Percentiles rank a stretch among this genome's conserved stretches.
phyloP scores from a whole-genome alignment of 495 filamentous ascomycete species.

The Copromyces sp. region DNA sequence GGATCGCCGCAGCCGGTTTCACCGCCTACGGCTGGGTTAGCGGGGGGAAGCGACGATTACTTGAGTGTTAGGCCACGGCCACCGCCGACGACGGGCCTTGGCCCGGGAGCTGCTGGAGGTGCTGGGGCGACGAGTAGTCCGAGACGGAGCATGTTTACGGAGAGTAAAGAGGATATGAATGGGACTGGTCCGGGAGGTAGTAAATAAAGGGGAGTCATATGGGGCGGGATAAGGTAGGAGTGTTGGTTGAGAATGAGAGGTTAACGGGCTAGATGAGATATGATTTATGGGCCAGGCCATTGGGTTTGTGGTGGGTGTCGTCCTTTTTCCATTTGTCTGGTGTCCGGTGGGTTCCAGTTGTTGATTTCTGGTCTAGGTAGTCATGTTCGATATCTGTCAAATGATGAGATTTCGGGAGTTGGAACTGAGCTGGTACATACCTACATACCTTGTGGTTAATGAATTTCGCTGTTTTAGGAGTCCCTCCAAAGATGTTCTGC shows the following conservation, averaged over 20 bases:
- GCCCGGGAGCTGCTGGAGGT: neutral
- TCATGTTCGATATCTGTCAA: neutral
- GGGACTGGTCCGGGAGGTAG: neutral
- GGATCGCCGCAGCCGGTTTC: slow-evolving; percentile 2
- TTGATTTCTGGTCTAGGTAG: neutral
- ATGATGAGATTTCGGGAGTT: neutral
- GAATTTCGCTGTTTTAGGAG: neutral
- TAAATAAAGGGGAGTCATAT: neutral
- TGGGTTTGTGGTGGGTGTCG: neutral
- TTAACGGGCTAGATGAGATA: neutral
- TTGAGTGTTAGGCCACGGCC: slow-evolving; percentile 4
- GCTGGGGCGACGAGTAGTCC: slow-evolving; percentile 1
- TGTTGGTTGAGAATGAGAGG: neutral
- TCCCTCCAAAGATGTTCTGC: neutral
- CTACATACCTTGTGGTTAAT: neutral
- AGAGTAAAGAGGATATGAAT: slow-evolving; percentile 8
- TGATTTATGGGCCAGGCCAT: neutral
- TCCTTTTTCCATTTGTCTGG: neutral
- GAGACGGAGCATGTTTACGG: slow-evolving; percentile 11
- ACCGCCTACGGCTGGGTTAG: neutral
- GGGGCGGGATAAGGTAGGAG: too few relatives aligned
- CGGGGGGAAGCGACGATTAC: slow-evolving; percentile 4
- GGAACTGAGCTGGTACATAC: neutral
- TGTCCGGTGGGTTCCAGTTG: neutral
- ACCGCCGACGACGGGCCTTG: neutral